Evolutionary conservation across 371 early-diverging fungal species (phyloP), one percentile per base, ranked within the genome.

Genomic region (Mortierella sp.): DNA sequence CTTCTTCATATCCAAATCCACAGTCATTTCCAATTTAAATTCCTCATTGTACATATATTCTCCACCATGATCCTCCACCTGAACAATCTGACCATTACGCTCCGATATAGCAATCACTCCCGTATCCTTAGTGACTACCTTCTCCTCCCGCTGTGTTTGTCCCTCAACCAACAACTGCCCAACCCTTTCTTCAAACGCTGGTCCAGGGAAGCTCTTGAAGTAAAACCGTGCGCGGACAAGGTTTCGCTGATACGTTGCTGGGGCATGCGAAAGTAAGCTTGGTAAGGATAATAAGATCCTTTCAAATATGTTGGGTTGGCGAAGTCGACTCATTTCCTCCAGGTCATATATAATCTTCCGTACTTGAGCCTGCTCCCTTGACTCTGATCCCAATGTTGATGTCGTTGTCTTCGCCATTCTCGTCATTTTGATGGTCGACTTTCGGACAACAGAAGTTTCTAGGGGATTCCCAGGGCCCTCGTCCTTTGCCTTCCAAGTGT

Each of bases 141-240:
- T 19, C 42, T 15, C 28, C 3, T 60, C 60, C 23, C 28, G 21
- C 43, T n/a, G 41, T 19, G 9, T 17, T 2, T 48, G 23, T 6
- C 31, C 42, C 15, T 31, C 48, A n/a, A 56, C 50, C n/a, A 56
- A 14, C 56, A 44, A 62, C 19, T 24, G 15, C 31, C 6, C 42
- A 21, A 62, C 32, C 30, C 69, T 47, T 19, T 52, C 24, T 39
- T 69, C 69, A 51, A 69, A 69, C 17, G n/a, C 46, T 0, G 14
- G n/a, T 11, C 71, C 71, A n/a, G 71, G 71, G 21, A 70, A 70
- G 21, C 64, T 70, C 15, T 32, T 54, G 23, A 70, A 70, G 15
- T 70, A 48, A 21, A 70, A 70, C 14, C 71, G 54, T 0, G 59
- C 64, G 14, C 55, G 58, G 2, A 70, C 60, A 31, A 70, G 47